Conservation (phyloP, 1,139 yeast species). For the Keqinozyma sinolaborantium region DNA sequence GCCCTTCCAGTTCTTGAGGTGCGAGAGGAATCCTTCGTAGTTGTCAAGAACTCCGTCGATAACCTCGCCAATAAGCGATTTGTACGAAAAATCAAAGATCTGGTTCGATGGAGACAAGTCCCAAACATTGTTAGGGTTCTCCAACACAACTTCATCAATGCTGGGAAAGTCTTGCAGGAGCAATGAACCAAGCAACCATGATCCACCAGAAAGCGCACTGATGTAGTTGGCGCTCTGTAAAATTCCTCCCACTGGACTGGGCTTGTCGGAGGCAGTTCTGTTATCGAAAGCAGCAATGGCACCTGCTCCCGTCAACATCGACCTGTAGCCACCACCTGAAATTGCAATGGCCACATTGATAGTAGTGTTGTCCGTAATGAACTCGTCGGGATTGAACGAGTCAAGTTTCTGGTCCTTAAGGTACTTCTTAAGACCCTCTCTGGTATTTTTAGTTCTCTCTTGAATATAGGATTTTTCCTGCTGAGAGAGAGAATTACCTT, state of each 20-base stretch:
- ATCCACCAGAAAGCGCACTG: conserved; percentile 38
- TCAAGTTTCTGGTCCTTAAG: conserved; percentile 54
- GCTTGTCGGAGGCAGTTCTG: conserved; percentile 57
- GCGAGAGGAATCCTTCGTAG: conserved; percentile 12
- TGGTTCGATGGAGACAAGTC: conserved; percentile 28
- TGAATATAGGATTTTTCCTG: conserved; percentile 39
- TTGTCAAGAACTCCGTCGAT: neutral
- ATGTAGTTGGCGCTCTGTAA: conserved; percentile 36
- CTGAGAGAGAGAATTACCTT: conserved; percentile 31
- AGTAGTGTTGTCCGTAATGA: conserved; percentile 32
- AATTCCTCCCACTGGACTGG: conserved; percentile 38
- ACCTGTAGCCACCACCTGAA: conserved; percentile 92
- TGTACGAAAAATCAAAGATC: conserved; percentile 23
- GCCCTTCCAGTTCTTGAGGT: conserved; percentile 26
- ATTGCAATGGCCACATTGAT: conserved; percentile 69
- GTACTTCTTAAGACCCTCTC: conserved; percentile 51
- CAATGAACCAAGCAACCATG: conserved; percentile 36
- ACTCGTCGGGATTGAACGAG: conserved; percentile 52
- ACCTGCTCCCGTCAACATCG: conserved; percentile 91
- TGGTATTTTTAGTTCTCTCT: conserved; percentile 50
- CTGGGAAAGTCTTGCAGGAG: conserved; percentile 32
- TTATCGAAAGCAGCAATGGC: conserved; percentile 75
- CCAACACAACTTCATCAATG: conserved; percentile 30
- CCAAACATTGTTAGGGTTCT: conserved; percentile 32
- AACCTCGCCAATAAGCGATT: conserved; percentile 18